Conservation (phyloP, 2,329 filamentous ascomycete species). For the Aspergillus uvarum region DNA sequence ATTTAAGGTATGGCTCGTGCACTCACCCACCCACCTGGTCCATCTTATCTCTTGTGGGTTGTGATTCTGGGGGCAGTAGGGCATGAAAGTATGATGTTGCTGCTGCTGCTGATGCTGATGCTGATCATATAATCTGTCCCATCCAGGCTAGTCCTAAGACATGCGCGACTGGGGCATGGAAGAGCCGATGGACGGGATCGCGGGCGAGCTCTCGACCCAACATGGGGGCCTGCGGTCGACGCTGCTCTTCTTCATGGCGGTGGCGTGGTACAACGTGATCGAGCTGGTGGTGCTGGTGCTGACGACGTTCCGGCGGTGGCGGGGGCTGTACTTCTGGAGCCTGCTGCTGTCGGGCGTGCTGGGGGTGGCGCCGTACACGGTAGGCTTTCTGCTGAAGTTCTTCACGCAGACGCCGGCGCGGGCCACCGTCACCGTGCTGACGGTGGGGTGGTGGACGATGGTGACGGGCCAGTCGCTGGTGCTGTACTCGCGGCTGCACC, state of each 20-base stretch:
- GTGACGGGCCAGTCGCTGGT: slow-evolving; percentile 63
- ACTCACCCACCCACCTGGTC: background rate
- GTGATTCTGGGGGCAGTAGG: no score
- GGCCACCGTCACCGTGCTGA: slow-evolving; percentile 43
- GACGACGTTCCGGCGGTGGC: slow-evolving; percentile 40
- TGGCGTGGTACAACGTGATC: slow-evolving; percentile 51
- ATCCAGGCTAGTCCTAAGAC: background rate
- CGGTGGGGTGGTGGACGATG: slow-evolving; percentile 61
- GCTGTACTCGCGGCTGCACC: slow-evolving; percentile 62
- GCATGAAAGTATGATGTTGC: no score
- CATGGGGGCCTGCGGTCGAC: slow-evolving; percentile 24
- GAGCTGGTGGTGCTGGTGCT: slow-evolving; percentile 44
- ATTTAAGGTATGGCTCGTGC: background rate
- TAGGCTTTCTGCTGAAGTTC: slow-evolving; percentile 47
- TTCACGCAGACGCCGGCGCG: slow-evolving; percentile 33
- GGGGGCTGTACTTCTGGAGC: slow-evolving; percentile 47
- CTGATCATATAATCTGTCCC: no score
- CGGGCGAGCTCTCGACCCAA: slow-evolving; percentile 28
- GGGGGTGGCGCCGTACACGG: slow-evolving; percentile 39
- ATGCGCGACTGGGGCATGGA: slow-evolving; percentile 12
- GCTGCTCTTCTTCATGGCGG: slow-evolving; percentile 34
- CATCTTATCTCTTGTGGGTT: background rate
- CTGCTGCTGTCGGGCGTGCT: slow-evolving; percentile 36
- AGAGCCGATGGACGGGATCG: slow-evolving; percentile 32
- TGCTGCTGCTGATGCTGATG: no score